phyloP scores from a whole-genome alignment of 176 grass and related monocot species.

The Carex myosuroides region DNA sequence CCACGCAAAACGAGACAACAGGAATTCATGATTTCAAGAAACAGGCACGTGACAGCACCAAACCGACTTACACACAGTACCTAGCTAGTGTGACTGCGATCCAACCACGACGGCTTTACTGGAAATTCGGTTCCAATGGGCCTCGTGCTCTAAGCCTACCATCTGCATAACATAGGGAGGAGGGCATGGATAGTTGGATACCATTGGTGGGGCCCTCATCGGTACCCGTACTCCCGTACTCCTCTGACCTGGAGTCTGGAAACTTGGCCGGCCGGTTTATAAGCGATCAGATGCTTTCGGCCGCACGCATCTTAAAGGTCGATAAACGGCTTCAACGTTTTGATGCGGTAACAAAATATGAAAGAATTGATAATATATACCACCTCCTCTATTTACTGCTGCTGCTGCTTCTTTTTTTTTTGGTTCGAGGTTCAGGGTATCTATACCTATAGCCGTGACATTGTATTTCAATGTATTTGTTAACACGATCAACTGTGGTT shows the following conservation, averaged over 20 bases:
- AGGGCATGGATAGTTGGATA: neutral
- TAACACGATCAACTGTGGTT: neutral
- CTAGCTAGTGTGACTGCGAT: neutral
- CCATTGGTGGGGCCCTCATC: neutral
- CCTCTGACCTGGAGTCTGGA: neutral
- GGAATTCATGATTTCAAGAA: constrained; percentile 9
- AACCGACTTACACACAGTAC: neutral
- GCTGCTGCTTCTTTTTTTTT: neutral
- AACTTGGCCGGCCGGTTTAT: neutral
- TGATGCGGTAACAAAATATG: neutral
- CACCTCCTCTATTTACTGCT: neutral
- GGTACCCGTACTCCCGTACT: neutral
- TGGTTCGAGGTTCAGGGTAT: neutral
- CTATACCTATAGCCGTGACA: neutral
- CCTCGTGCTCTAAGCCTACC: neutral
- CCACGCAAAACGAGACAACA: neutral
- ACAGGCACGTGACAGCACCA: neutral
- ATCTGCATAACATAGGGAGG: neutral
- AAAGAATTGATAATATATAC: neutral
- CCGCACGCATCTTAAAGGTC: too few species aligned
- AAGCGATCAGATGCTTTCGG: too few species aligned
- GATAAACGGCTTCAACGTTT: neutral
- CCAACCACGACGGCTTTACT: neutral
- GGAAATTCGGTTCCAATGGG: neutral
- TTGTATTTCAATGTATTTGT: neutral